Evolutionary conservation across 176 grass and related monocot genomes (phyloP).

Genomic region (Canna indica): DNA sequence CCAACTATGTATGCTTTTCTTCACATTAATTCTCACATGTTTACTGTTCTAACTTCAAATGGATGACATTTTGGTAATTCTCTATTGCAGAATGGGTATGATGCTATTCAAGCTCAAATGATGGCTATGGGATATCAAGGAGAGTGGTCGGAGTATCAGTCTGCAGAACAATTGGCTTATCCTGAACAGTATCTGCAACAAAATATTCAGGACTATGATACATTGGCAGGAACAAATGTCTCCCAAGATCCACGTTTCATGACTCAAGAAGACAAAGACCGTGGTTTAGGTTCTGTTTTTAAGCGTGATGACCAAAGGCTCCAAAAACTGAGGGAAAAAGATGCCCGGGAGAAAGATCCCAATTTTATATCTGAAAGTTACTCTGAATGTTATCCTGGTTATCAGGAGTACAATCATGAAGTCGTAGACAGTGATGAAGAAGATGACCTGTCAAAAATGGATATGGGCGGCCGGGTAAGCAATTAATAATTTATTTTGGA

Average conservation of each 20-base stretch:
- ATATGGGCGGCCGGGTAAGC: slow-evolving; percentile 97
- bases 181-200: slow-evolving; percentile 69
- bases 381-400: slow-evolving; percentile 97
- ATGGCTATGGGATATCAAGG: slow-evolving; percentile 65
- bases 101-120: slow-evolving; percentile 81
- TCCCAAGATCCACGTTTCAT: slow-evolving; percentile 57
- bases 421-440: slow-evolving; percentile 82
- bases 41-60: not conserved
- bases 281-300: slow-evolving; percentile 89
- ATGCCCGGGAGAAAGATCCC: slow-evolving; percentile 78
- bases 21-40: not conserved
- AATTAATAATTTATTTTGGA: not conserved
- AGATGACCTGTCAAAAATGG: slow-evolving; percentile 95
- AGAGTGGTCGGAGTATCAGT: slow-evolving; percentile 64
- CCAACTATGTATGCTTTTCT: not conserved
- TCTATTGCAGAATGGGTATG: slow-evolving; percentile 62
- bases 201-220: slow-evolving; percentile 51
- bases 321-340: slow-evolving; percentile 80
- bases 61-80: slow-evolving; percentile 12
- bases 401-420: slow-evolving; percentile 81
- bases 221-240: slow-evolving; percentile 38
- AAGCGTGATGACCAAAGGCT: slow-evolving; percentile 87
- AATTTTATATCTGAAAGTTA: slow-evolving; percentile 99
- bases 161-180: slow-evolving; percentile 62
- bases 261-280: slow-evolving; percentile 74